phyloP scores from a whole-genome alignment of 148 eudicot species.

The Linanthus parryae region DNA sequence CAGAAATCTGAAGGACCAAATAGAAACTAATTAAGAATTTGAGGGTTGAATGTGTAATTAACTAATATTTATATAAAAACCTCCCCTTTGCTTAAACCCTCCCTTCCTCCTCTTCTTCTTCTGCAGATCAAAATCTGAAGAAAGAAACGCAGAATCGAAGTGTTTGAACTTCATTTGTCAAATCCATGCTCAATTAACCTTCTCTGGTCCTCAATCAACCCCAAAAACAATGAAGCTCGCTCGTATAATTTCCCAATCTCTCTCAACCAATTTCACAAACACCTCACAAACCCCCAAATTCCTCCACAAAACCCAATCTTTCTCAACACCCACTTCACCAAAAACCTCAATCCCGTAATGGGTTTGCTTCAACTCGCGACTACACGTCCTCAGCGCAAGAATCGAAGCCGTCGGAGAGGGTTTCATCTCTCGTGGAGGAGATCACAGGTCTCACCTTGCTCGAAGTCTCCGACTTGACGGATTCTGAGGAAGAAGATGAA shows the following conservation, averaged over 20 bases:
- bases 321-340: neutral
- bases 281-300: conserved; percentile 12
- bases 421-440: too few species aligned
- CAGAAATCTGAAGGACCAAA: too few species aligned
- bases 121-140: too few species aligned
- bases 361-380: conserved; percentile 12
- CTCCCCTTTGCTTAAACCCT: too few species aligned
- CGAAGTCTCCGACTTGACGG: too few species aligned
- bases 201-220: neutral
- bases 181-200: neutral
- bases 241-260: conserved; percentile 18
- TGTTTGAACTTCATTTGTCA: too few species aligned
- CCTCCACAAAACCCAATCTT: conserved; percentile 10
- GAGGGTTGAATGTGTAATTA: too few species aligned
- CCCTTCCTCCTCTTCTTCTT: too few species aligned
- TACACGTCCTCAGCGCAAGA: conserved; percentile 25
- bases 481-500: too few species aligned
- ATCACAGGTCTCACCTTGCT: too few species aligned
- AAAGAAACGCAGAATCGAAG: neutral
- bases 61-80: too few species aligned
- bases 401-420: conserved; percentile 34
- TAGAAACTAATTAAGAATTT: too few species aligned
- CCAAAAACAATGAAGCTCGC: conserved; percentile 23
- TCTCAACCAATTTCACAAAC: conserved; percentile 17
- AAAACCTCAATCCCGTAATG: conserved; percentile 1